These are phyloP conservation scores for Aureobasidium sp. DNA, from an alignment of 2,329 filamentous ascomycete genomes.

Conservation along the genomic window DNA sequence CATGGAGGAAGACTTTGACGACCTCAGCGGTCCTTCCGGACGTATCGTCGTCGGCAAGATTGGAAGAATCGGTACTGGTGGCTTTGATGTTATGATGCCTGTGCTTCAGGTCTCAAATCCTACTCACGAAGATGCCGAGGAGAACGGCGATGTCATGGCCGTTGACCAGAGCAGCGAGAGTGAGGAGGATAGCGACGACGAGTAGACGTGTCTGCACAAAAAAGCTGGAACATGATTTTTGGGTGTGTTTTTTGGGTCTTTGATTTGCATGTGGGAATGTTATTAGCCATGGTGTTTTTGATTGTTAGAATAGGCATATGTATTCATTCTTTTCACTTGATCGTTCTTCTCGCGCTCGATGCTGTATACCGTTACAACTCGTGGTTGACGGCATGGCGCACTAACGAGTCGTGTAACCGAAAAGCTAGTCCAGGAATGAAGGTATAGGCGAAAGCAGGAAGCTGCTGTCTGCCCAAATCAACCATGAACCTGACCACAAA, in stretches of 20 bases:
- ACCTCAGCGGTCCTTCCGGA: conserved; percentile 75
- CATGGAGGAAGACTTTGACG: conserved; percentile 82
- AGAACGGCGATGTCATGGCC: conserved; percentile 11
- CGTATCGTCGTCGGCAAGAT: conserved; percentile 82
- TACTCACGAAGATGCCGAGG: not conserved
- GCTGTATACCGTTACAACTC: not conserved
- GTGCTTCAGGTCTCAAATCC: not conserved
- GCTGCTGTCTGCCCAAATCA: not conserved
- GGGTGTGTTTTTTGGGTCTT: not conserved
- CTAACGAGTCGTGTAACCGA: not conserved
- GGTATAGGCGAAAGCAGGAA: conserved; percentile 3
- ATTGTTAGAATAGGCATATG: not conserved
- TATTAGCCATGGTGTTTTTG: conserved; percentile 11
- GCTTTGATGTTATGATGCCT: conserved; percentile 70
- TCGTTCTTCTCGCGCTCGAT: not conserved
- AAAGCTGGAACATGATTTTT: not conserved
- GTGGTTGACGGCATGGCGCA: not conserved
- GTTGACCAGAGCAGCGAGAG: conserved; percentile 14
- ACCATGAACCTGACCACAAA: not conserved
- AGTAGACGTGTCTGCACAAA: conserved; percentile 6
- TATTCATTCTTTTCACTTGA: conserved; percentile 9
- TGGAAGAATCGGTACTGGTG: conserved; percentile 78
- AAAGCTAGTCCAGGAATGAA: not conserved
- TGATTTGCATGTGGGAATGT: conserved; percentile 6
- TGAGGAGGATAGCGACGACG: conserved; percentile 14